Base-by-base conservation (phyloP, 1,284 basidiomycete genomes). In the Ganoderma meredithae region DNA sequence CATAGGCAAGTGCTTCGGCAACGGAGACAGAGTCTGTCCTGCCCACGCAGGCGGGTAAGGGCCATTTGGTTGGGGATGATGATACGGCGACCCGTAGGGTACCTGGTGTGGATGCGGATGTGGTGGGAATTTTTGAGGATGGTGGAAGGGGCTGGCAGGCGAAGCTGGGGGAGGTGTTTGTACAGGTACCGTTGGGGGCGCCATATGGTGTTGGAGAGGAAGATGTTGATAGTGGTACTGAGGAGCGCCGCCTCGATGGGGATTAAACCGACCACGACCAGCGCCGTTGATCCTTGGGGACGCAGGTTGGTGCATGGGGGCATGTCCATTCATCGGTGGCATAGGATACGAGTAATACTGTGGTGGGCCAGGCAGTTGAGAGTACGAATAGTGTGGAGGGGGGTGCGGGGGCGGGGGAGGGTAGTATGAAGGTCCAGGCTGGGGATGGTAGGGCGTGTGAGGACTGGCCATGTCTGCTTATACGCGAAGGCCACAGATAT, bases 1-100 rank as follows among this genome's bases (percentile, higher is more conserved):
- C 78, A 80, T 80, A n/a, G 79, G 75, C 2, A 81, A 71, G 52
- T 81, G 81, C 75, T 80, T 81, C 70, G 81, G 80, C 63, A 81
- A 61, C 10, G 81, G 81, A 1, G 81, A 81, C 33, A 79, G 73
- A 13, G 76, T 75, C 52, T 77, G 75, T 63, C 72, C 67, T 41
- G 73, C 31, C 77, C 75, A 78, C 12, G 75, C 62, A 61, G 74
- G 74, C 4, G 69, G 73, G 69, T 79, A 80, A 4, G 77, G 70
- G 3, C 72, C 73, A 60, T 74, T 76, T 31, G 74, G 74, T 36
- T 76, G 75, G n/a, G 74, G 76, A 64, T 76, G 73, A 55, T 77
- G 72, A 53, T 76, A 77, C 1, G 78, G 74, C 17, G 76, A 75
- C 12, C 76, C 73, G 62, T 80, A 79, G 22, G 76, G 72, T 10